Evolutionary conservation across 139 green algal genomes (phyloP), one percentile per base, ranked within the genome.

Genomic region (Asterochloris sp.): DNA sequence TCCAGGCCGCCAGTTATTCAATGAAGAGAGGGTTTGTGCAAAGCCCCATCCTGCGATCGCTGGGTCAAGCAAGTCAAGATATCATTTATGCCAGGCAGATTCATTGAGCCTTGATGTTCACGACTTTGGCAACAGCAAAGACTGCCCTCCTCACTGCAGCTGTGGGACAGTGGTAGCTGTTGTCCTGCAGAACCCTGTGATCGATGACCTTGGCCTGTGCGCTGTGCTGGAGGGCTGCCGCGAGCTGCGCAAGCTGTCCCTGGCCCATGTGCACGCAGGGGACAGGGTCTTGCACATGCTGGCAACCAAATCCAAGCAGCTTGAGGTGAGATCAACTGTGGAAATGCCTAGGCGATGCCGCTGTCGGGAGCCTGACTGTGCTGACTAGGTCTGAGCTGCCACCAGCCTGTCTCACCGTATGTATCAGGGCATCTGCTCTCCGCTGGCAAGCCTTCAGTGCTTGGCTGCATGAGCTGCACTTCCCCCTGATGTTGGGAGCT

Each of bases 171-270:
- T 14, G n/a, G 21, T 67, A 1, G 23, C 16, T 19, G 12, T 16
- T 12, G 16, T 69, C 0, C 54, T 87, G 74, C 74, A 87, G 60
- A 27, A 85, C 11, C 73, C 84, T 0, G 84, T 83, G 60, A 66
- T 87, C 11, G 79, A 85, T 15, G 78, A 85, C 61, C 68, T 69
- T 0, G 84, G 84, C 12, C 28, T 87, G n/a, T 74, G 28, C 14
- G 69, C 78, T 13, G 29, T 85, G 14, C 68, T 79, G 27, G 75
- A 78, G 21, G 78, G 79, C 4, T 84, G 85, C 47, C 84, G 80
- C 23, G 29, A 47, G 21, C 84, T 87, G 11, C 47, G 28, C 75
- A 69, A 66, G 54, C 74, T 87, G 23, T 13, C 38, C 24, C 66
- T 87, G 23, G 62, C 76, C 60, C 76, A 80, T n/a, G 24, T 80